Base-by-base conservation (phyloP, 257 asterid species). In the Jaltomata sinuosa region DNA sequence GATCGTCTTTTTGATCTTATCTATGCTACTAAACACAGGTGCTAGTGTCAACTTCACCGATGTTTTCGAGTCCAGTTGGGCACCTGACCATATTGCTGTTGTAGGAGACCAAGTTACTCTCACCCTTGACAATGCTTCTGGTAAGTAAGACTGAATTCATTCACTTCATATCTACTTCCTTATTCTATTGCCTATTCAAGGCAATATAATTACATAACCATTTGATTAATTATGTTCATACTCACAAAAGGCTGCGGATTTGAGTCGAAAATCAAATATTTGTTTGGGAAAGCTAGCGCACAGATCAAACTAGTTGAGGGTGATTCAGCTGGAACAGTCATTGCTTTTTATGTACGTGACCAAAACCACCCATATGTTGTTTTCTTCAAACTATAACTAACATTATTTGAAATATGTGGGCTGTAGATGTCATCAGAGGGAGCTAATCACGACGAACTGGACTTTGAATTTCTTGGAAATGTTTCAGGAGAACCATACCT, bases 401-500 rank as follows among this genome's bases (percentile, higher is more conserved):
- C 3, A 19, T 6, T 7, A 6, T 22, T 54, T n/a, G 71, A 59
- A 53, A 18, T 79, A 16, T 65, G 52, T 49, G 68, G 34, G 5
- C 19, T 78, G 93, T 86, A 92, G 95, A 85, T 89, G 90, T 45
- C 94, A 27, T 90, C 93, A 3, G 90, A 91, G 25, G 92, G 92
- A 78, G 84, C 85, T 15, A 84, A 88, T 74, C 94, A 90, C 21
- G 95, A 92, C n/a, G 95, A 92, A 85, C 88, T 92, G 42, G 95
- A 91, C 84, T 92, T 92, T 11, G 95, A 92, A 76, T 92, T 92
- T 86, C 91, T 92, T 3, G 95, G 95, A 15, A 92, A 92, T 79
- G 89, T 83, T 38, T 83, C 95, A 6, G 95, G 94, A 10, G 90
- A 89, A 87, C 93, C 93, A 61, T 92, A 92, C 88, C 77, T 88